Evolutionary conservation across 1,139 yeast species (phyloP).

Genomic region (Saccharomyces hybrid): DNA sequence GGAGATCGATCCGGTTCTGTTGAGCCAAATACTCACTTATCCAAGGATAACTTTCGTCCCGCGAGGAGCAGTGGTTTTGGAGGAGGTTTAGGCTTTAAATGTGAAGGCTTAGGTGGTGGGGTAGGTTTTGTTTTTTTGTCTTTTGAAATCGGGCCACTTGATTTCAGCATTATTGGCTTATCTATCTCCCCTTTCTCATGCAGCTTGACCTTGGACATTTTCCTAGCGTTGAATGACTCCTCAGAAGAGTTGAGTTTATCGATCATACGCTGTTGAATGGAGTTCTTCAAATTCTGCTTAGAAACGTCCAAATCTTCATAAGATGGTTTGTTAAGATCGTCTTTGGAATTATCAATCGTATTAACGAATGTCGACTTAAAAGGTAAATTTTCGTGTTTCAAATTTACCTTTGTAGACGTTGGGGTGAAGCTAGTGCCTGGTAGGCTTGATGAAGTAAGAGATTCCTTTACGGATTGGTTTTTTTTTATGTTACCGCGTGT

Average conservation of each 20-base stretch:
- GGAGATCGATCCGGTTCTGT: not conserved
- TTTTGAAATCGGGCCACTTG: not conserved
- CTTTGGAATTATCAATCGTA: not conserved
- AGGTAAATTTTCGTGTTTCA: not conserved
- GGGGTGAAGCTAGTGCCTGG: not conserved
- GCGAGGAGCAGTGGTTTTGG: conserved; percentile 25
- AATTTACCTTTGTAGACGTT: not conserved
- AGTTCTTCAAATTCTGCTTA: conserved; percentile 1
- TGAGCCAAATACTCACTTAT: not conserved
- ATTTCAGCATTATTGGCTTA: not conserved
- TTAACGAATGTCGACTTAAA: not conserved
- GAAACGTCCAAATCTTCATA: not conserved
- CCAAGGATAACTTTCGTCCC: conserved; percentile 10
- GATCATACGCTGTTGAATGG: conserved; percentile 2
- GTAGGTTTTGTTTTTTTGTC: conserved; percentile 10
- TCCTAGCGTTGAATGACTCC: conserved; percentile 1
- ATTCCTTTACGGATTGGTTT: not conserved
- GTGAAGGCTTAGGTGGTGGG: conserved; percentile 22
- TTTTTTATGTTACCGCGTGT: not conserved
- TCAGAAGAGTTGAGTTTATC: conserved; percentile 3
- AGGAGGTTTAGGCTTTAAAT: conserved; percentile 23
- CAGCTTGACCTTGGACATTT: not conserved
- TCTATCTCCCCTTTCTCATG: not conserved
- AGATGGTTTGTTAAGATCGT: not conserved
- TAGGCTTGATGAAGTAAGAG: not conserved